Conservation (phyloP, 164 flowering plant genomes). For the grape (Vitis vinifera) region DNA sequence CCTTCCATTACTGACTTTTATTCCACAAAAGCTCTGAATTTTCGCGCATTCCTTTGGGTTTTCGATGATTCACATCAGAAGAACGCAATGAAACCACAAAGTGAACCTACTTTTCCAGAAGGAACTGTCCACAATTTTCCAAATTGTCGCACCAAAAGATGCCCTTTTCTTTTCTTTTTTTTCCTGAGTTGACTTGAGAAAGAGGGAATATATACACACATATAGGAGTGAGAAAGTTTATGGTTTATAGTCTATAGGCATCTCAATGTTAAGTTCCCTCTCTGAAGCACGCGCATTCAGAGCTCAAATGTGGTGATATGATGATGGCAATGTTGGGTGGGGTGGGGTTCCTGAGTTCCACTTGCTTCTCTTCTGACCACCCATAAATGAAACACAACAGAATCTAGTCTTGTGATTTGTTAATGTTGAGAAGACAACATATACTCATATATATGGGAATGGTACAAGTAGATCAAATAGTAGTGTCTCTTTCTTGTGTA, state of each 20-base stretch:
- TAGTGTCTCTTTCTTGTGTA: too few relatives aligned
- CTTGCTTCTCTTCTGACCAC: too few relatives aligned
- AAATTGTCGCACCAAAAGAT: constrained; percentile 14
- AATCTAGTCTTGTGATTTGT: too few relatives aligned
- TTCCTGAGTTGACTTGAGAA: constrained; percentile 6
- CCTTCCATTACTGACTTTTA: constrained; percentile 14
- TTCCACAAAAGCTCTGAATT: constrained; percentile 3
- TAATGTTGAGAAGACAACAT: too few relatives aligned
- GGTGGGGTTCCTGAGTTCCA: too few relatives aligned
- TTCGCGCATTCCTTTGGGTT: constrained; percentile 4
- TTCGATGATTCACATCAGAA: background rate
- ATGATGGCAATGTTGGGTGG: constrained; percentile 9
- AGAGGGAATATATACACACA: background rate
- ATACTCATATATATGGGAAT: too few relatives aligned
- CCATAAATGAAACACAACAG: too few relatives aligned
- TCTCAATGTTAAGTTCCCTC: background rate
- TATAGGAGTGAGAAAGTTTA: too few relatives aligned
- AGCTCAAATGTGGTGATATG: background rate
- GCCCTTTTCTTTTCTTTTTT: background rate
- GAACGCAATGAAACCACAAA: background rate
- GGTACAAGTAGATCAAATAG: too few relatives aligned
- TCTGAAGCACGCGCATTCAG: constrained; percentile 24
- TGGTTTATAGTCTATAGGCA: too few relatives aligned
- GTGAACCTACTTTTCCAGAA: constrained; percentile 4
- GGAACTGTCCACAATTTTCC: constrained; percentile 5